Evolutionary conservation across 768 basidiomycete species (phyloP).

Genomic region (Pleurotus cornucopiae): DNA sequence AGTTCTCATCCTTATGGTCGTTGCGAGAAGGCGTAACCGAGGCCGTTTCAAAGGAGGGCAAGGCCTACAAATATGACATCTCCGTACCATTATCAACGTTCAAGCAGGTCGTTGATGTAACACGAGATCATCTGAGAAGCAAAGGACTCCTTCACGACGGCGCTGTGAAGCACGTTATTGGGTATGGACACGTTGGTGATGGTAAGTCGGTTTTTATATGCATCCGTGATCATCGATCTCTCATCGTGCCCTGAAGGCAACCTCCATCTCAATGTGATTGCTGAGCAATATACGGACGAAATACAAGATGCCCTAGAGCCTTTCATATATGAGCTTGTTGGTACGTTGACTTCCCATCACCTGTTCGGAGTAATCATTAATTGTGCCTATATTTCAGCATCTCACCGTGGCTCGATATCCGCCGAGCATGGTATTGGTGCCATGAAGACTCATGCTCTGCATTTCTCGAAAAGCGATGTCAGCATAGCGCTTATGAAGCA

Average conservation of each 20-base stretch:
- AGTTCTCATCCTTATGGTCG: conserved; percentile 88
- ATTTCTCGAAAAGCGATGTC: conserved; percentile 77
- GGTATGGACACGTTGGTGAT: conserved; percentile 97
- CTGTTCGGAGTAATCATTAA: not conserved
- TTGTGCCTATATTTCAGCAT: conserved; percentile 36
- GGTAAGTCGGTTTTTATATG: conserved; percentile 44
- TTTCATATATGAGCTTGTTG: conserved; percentile 88
- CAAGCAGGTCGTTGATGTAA: conserved; percentile 80
- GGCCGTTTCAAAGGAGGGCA: conserved; percentile 89
- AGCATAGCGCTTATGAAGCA: conserved; percentile 88
- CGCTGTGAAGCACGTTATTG: conserved; percentile 80
- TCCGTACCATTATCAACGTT: conserved; percentile 85
- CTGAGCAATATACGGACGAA: conserved; percentile 76
- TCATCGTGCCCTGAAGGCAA: conserved; percentile 55
- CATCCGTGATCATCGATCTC: not conserved
- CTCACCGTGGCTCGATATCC: conserved; percentile 85
- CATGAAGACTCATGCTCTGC: conserved; percentile 88
- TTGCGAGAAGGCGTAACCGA: conserved; percentile 91
- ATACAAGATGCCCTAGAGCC: conserved; percentile 89
- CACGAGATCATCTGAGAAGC: conserved; percentile 64
- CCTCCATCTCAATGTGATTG: conserved; percentile 88
- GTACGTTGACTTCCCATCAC: conserved; percentile 36
- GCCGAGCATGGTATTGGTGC: conserved; percentile 97
- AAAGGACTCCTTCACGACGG: conserved; percentile 68
- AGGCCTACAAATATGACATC: conserved; percentile 96